Base-by-base conservation (phyloP, 1,284 basidiomycete species). In the Neolentinus lepideus region DNA sequence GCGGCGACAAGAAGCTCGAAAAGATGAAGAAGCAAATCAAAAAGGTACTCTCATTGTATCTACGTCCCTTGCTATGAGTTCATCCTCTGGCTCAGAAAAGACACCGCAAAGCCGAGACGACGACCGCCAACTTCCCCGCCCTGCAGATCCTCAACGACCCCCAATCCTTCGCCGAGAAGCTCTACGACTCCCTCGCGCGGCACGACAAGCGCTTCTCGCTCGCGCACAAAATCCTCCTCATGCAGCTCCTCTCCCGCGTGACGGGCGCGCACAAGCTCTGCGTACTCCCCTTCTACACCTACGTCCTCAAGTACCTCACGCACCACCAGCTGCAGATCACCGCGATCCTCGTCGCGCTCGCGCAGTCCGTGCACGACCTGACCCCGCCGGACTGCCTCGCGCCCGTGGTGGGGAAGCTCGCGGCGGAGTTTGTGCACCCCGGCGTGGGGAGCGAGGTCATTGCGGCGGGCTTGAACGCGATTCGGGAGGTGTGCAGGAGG, bases 371-470 rank as follows among this genome's bases (percentile, higher is more conserved):
- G 1, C 97, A 99, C 70, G 92, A 95, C 51, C 81, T 97, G 55
- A 98, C 95, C 0, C 96, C 95, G 1, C 96, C 97, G 0, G 95
- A 98, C 67, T 91, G 85, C 2, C 77, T 99, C 12, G 87, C 85
- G 1, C 96, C 97, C 2, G 88, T 96, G 46, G 77, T 99, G 52
- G 83, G 84, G 57, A 99, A 99, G 73, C 75, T 99, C 54, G 92
- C 95, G 0, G 86, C 92, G 64, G 94, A 98, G 66, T 99, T 99
- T 64, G 91, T 99, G 2, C 96, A 99, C 70, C 96, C 96, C 0
- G 97, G 97, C 58, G 97, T 99, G 2, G 92, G 93, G 2, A 82
- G 87, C 59, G 95, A 99, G 70, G 94, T 99, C 63, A 91, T 98
- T 56, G 88, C 95, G 0, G 97, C 96, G 0, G 97, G 97, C 35